Percentiles rank a stretch among this genome's conserved stretches.
Conservation (phyloP, 1,139 yeast genomes). For the Geotrichum aggregatum region DNA sequence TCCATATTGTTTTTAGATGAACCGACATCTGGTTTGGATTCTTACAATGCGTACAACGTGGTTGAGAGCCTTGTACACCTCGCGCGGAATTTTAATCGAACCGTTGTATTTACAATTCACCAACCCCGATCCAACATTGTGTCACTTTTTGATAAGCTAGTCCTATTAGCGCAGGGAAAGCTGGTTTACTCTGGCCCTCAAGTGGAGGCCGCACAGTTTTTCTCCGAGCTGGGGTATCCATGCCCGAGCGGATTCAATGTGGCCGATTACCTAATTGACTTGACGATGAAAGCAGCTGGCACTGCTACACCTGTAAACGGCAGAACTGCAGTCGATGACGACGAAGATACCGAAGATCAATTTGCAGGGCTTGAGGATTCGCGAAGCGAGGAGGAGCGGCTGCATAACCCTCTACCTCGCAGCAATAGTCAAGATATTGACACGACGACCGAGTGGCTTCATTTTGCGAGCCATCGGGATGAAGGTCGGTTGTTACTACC, state of each 20-base stretch:
- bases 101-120: constrained; percentile 88
- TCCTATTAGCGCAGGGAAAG: constrained; percentile 79
- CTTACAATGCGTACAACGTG: constrained; percentile 89
- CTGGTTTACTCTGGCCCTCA: constrained; percentile 73
- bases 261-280: constrained; percentile 88
- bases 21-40: constrained; percentile 92
- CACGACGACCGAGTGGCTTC: constrained; percentile 83
- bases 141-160: constrained; percentile 75
- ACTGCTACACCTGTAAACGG: neutral
- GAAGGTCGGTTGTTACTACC: constrained; percentile 39
- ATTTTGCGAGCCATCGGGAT: constrained; percentile 78
- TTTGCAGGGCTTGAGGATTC: constrained; percentile 15
- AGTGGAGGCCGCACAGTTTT: constrained; percentile 59
- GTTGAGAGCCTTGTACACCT: constrained; percentile 77
- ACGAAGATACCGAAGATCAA: constrained; percentile 18
- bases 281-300: constrained; percentile 61
- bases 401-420: constrained; percentile 32
- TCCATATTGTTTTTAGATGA: constrained; percentile 73
- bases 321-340: constrained; percentile 17
- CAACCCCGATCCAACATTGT: constrained; percentile 98
- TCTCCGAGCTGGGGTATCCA: constrained; percentile 66
- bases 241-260: constrained; percentile 90
- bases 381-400: constrained; percentile 41
- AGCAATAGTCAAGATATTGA: constrained; percentile 29
- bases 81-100: constrained; percentile 75